Conservation (phyloP, 2,329 filamentous ascomycete species). For the Graphiopsis chlorocephala region DNA sequence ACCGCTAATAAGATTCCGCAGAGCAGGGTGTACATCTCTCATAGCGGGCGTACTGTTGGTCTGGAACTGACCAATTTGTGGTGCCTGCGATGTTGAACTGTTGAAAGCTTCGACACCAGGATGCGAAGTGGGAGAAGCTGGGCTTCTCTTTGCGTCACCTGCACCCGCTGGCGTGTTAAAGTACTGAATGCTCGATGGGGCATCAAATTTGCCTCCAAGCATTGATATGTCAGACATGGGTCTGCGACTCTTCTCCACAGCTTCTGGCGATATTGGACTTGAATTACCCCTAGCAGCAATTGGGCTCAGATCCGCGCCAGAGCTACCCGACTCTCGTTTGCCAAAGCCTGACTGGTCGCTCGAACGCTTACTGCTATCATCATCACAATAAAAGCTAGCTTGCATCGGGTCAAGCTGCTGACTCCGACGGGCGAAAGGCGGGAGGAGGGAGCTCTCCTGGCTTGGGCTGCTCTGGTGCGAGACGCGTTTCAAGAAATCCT, state of each 20-base stretch:
- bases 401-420: conserved; percentile 32
- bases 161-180: neutral
- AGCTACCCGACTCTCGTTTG: conserved; percentile 21
- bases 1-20: conserved; percentile 6
- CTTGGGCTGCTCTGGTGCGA: conserved; percentile 29
- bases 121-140: neutral
- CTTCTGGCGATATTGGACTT: conserved; percentile 9
- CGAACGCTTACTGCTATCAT: conserved; percentile 24
- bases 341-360: conserved; percentile 26
- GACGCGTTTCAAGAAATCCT: conserved; percentile 46
- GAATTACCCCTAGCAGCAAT: conserved; percentile 22
- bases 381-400: conserved; percentile 27
- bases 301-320: conserved; percentile 26
- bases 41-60: neutral
- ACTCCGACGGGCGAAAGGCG: conserved; percentile 35
- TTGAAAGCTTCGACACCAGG: neutral
- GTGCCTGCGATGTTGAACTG: neutral
- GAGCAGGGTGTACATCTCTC: conserved; percentile 11
- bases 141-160: neutral
- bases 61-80: neutral
- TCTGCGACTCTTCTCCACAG: conserved; percentile 18
- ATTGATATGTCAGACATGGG: conserved; percentile 21
- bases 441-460: conserved; percentile 31
- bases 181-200: neutral
- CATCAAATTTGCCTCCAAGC: conserved; percentile 8